These are phyloP conservation scores for Fagus crenata DNA, from an alignment of 306 rosid genomes.

Conservation along the genomic window DNA sequence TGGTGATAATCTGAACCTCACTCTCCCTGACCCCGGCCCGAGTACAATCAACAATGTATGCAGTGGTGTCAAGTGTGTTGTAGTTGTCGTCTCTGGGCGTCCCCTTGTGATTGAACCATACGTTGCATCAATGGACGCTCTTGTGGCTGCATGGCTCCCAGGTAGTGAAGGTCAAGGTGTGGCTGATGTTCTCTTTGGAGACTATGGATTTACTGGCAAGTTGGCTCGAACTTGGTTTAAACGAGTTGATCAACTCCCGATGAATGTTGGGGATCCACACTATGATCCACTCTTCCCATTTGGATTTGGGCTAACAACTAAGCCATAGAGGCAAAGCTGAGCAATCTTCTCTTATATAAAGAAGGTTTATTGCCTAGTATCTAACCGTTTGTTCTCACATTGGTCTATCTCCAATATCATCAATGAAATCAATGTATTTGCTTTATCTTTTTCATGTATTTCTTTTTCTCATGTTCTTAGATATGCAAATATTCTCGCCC, in stretches of 20 bases:
- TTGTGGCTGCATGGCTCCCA: slow-evolving; percentile 15
- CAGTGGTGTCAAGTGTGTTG: slow-evolving; percentile 7
- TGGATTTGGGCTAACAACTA: slow-evolving; percentile 7
- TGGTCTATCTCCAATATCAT: too few species aligned
- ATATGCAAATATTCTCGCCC: too few species aligned
- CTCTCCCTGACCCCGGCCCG: neutral
- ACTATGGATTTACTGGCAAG: slow-evolving; percentile 8
- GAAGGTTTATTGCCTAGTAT: too few species aligned
- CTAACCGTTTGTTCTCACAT: too few species aligned
- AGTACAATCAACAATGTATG: neutral
- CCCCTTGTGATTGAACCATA: slow-evolving; percentile 10
- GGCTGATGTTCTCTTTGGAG: slow-evolving; percentile 7
- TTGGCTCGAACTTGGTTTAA: slow-evolving; percentile 6
- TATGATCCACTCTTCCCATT: slow-evolving; percentile 13
- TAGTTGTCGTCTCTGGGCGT: neutral
- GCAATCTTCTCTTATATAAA: neutral
- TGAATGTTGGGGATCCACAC: slow-evolving; percentile 6
- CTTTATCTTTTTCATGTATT: too few species aligned
- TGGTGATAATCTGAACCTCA: slow-evolving; percentile 8
- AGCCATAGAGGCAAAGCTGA: neutral
- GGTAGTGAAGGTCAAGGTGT: slow-evolving; percentile 10
- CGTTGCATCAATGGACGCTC: slow-evolving; percentile 2
- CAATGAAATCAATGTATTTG: too few species aligned
- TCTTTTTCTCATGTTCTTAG: too few species aligned
- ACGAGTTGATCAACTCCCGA: slow-evolving; percentile 14